phyloP scores from a whole-genome alignment of 345 rosid genomes.

The Camelina laxa region DNA sequence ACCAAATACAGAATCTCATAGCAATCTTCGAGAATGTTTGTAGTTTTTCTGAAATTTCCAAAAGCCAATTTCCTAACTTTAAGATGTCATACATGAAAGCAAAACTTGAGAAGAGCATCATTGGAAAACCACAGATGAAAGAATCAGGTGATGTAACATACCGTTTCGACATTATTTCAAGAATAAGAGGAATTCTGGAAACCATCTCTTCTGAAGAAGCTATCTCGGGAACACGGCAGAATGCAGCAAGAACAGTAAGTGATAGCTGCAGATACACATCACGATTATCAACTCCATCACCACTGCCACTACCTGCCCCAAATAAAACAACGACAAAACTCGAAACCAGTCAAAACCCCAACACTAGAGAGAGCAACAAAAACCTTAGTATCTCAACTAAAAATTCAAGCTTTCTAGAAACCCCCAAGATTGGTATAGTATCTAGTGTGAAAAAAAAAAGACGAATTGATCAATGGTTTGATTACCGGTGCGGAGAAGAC shows the following conservation, averaged over 20 bases:
- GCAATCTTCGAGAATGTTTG: constrained; percentile 64
- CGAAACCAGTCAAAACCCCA: constrained; percentile 17
- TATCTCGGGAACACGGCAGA: constrained; percentile 74
- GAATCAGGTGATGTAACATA: constrained; percentile 39
- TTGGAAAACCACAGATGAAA: constrained; percentile 2
- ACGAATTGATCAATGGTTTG: not conserved
- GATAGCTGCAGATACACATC: constrained; percentile 81
- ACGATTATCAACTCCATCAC: constrained; percentile 57
- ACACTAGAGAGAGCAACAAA: not conserved
- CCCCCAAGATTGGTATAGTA: not conserved
- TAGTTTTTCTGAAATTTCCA: constrained; percentile 49
- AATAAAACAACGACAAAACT: not conserved
- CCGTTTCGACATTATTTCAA: constrained; percentile 63
- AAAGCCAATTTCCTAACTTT: constrained; percentile 27
- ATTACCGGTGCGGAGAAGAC: constrained; percentile 78
- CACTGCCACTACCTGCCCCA: constrained; percentile 46
- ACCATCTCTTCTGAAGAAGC: constrained; percentile 78
- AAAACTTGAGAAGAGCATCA: not conserved
- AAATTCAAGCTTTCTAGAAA: not conserved
- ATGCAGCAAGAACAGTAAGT: constrained; percentile 73
- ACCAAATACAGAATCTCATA: constrained; percentile 76
- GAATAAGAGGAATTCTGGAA: constrained; percentile 63
- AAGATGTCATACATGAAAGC: constrained; percentile 1
- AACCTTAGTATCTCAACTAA: not conserved
- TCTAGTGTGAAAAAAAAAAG: not conserved